Base-by-base conservation (phyloP, 208 protist genomes). In the Trypanosoma congolense region DNA sequence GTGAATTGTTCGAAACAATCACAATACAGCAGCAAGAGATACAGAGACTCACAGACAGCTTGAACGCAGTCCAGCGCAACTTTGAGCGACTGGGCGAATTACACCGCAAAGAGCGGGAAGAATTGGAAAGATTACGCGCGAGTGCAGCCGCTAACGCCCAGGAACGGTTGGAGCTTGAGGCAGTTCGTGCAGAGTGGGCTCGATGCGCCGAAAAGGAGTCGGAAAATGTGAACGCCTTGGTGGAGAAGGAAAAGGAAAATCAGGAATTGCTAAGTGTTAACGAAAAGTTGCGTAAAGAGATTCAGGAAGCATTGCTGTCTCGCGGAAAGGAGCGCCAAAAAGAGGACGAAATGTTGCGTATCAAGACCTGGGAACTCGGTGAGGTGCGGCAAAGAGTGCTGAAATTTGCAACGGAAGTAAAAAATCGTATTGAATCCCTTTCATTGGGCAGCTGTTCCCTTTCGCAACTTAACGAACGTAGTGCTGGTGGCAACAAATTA, bases 31-130 rank as follows among this genome's bases (percentile, higher is more conserved):
- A 83, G 56, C 40, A 18, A 21, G 90, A 92, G 4, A 61, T 96
- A 16, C 58, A 80, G 14, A 53, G 67, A 9, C 73, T 83, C 24
- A 87, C 80, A 1, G 84, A 92, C 46, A 83, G 70, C 58, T 73
- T 96, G n/a, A 93, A 91, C 51, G 77, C 85, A 1, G 86, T 96
- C 59, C 90, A 96, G 62, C 72, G 90, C 2, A 96, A 96, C 71
- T 96, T 96, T 60, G 73, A 83, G 60, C 70, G 82, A 1, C 70
- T 96, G 21, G 84, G 83, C 49, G 64, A 68, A 56, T 80, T 95
- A 74, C 87, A 92, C 68, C 22, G 61, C 21, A 49, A 33, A 0
- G 78, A 93, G 26, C 73, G 72, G 18, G 63, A 52, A 9, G 63
- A 85, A 56, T 61, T 83, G 28, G 60, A 75, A 55, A 44, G 56